Percentiles rank a stretch among this genome's conserved stretches.
Evolutionary conservation across 2,329 filamentous ascomycete genomes (phyloP).

Genomic region (Hymenoscyphus linearis): DNA sequence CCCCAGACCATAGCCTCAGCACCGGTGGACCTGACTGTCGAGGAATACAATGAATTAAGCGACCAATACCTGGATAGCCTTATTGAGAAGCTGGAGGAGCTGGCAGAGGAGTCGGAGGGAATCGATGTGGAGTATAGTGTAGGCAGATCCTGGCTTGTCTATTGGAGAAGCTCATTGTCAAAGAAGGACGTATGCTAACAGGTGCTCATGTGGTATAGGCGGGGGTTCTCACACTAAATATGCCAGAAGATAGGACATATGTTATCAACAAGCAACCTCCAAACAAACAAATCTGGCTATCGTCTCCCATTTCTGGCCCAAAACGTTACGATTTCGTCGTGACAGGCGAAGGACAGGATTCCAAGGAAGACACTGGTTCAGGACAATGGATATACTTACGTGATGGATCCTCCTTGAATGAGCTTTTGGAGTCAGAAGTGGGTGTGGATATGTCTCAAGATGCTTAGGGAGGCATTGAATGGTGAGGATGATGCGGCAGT

Average conservation of each 20-base stretch:
- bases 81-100: slow-evolving; percentile 59
- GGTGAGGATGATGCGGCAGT: background rate
- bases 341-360: slow-evolving; percentile 62
- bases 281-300: slow-evolving; percentile 97
- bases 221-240: slow-evolving; percentile 74
- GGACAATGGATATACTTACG: slow-evolving; percentile 86
- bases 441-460: slow-evolving; percentile 46
- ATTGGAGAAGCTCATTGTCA: background rate
- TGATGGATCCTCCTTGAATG: slow-evolving; percentile 70
- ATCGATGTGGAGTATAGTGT: slow-evolving; percentile 89
- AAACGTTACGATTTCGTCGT: slow-evolving; percentile 92
- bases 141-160: slow-evolving; percentile 34
- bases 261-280: slow-evolving; percentile 98
- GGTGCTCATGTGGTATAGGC: slow-evolving; percentile 47
- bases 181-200: slow-evolving; percentile 3
- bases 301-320: slow-evolving; percentile 82
- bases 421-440: slow-evolving; percentile 71
- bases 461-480: slow-evolving; percentile 7
- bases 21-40: slow-evolving; percentile 61
- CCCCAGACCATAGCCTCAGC: slow-evolving; percentile 39
- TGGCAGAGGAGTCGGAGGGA: slow-evolving; percentile 68
- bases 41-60: slow-evolving; percentile 71
- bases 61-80: slow-evolving; percentile 66
- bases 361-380: slow-evolving; percentile 69
- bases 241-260: slow-evolving; percentile 70